Evolutionary conservation across 228 moss, liverwort and hornwort genomes (phyloP).

Genomic region (Sphagnum magellanicum): DNA sequence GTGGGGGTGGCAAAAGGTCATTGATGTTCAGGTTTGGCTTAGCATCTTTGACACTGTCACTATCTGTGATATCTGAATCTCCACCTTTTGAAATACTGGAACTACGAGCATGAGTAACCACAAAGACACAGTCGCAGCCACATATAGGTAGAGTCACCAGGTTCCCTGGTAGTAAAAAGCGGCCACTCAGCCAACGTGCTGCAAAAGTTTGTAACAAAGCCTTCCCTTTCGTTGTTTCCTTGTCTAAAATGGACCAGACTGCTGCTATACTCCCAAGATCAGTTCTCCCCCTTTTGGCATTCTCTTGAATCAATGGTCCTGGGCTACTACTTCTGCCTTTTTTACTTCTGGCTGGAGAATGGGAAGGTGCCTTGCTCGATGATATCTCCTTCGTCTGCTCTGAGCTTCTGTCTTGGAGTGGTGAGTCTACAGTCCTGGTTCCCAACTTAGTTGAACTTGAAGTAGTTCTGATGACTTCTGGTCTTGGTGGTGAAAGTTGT

Average conservation of each 20-base stretch:
- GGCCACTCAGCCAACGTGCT: constrained; percentile 72
- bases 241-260: constrained; percentile 53
- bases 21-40: constrained; percentile 9
- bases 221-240: constrained; percentile 57
- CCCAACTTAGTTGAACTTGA: constrained; percentile 37
- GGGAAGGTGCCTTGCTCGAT: constrained; percentile 31
- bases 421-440: constrained; percentile 36
- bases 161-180: constrained; percentile 74
- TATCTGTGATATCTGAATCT: constrained; percentile 3
- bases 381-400: constrained; percentile 8
- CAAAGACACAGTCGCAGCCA: constrained; percentile 79
- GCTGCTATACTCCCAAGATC: constrained; percentile 51
- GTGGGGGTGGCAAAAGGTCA: constrained; percentile 16
- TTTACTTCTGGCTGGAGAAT: constrained; percentile 50
- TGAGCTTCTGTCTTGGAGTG: constrained; percentile 27
- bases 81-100: not conserved
- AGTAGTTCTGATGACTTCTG: constrained; percentile 31
- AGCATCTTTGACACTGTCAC: constrained; percentile 8
- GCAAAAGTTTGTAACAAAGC: constrained; percentile 60
- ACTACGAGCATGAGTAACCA: constrained; percentile 29
- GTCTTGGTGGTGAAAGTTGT: constrained; percentile 35
- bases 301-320: constrained; percentile 24
- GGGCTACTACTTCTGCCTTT: constrained; percentile 38
- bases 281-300: constrained; percentile 16
- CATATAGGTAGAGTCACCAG: constrained; percentile 64